phyloP scores from a whole-genome alignment of 2,329 filamentous ascomycete species.

The Rhynchosporium secalis region DNA sequence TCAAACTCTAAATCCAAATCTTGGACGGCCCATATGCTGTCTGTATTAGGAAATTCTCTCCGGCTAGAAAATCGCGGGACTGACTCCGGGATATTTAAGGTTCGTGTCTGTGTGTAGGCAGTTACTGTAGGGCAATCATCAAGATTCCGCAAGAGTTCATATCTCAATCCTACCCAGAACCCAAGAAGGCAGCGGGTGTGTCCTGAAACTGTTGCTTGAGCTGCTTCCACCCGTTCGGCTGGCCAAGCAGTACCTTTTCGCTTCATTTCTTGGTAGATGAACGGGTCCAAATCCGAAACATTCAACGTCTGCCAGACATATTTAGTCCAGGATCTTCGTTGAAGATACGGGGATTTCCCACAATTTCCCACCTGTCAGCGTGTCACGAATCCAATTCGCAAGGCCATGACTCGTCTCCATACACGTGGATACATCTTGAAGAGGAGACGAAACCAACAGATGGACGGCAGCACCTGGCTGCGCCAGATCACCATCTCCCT shows the following conservation, averaged over 20 bases:
- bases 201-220: background rate
- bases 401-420: background rate
- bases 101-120: background rate
- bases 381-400: background rate
- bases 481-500: background rate
- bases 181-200: background rate
- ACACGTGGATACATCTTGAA: constrained; percentile 1
- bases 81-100: background rate
- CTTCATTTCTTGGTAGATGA: background rate
- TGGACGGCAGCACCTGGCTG: background rate
- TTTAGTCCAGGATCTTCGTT: background rate
- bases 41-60: constrained; percentile 2
- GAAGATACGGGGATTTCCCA: background rate
- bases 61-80: background rate
- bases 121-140: background rate
- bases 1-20: background rate
- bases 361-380: background rate
- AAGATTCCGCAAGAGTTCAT: background rate
- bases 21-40: background rate
- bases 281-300: background rate
- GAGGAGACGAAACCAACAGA: background rate
- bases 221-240: background rate
- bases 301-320: background rate
- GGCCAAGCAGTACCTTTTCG: background rate
- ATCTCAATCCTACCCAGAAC: too few species aligned